Conservation (phyloP, 2,329 filamentous ascomycete genomes). For the Torrubiellomyces zombiae region DNA sequence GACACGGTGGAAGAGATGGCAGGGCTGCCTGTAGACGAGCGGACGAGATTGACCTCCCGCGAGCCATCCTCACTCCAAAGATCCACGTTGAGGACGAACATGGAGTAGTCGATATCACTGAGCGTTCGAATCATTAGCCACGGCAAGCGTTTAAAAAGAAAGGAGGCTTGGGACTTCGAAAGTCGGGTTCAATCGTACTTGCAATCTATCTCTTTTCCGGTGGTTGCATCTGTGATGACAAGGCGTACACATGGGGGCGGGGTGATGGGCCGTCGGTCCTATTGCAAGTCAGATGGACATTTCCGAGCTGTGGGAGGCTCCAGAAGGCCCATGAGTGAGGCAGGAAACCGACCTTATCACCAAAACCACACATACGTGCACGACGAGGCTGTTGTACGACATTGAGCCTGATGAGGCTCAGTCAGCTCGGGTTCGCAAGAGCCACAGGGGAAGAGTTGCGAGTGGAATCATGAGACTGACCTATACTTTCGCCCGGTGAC, state of each 20-base stretch:
- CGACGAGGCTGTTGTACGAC: slow-evolving; percentile 84
- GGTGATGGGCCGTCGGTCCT: slow-evolving; percentile 92
- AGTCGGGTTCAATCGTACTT: slow-evolving; percentile 43
- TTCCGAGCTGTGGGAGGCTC: too few relatives aligned
- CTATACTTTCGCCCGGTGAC: slow-evolving; percentile 17
- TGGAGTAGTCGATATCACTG: slow-evolving; percentile 21
- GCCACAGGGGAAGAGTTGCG: neutral
- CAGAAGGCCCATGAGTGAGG: too few relatives aligned
- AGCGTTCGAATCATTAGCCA: too few relatives aligned
- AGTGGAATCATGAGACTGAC: slow-evolving; percentile 9
- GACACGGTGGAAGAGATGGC: slow-evolving; percentile 70
- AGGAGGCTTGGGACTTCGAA: slow-evolving; percentile 4
- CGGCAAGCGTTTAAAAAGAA: neutral
- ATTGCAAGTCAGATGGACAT: slow-evolving; percentile 4
- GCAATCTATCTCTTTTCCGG: slow-evolving; percentile 68
- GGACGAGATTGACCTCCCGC: slow-evolving; percentile 49
- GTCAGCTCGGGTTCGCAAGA: slow-evolving; percentile 6
- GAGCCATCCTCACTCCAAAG: slow-evolving; percentile 49
- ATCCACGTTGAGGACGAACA: slow-evolving; percentile 46
- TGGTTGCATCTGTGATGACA: slow-evolving; percentile 56
- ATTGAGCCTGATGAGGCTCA: slow-evolving; percentile 53
- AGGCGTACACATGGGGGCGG: slow-evolving; percentile 84
- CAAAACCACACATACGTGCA: slow-evolving; percentile 97
- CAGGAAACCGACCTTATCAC: slow-evolving; percentile 59
- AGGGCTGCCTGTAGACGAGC: slow-evolving; percentile 47